Base-by-base conservation (phyloP, 345 rosid species). In the Punica granatum region DNA sequence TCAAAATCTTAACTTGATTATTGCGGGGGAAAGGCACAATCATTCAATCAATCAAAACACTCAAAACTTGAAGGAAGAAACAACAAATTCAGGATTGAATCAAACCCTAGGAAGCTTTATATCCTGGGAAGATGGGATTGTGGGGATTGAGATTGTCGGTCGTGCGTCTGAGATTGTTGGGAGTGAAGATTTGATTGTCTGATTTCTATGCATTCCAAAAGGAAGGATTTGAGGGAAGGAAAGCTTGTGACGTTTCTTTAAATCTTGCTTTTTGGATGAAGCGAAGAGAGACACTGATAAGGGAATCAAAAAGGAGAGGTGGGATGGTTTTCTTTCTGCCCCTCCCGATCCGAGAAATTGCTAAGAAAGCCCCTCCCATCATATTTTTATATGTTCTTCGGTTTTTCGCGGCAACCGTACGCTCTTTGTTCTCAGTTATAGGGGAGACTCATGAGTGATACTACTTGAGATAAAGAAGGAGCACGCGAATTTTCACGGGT, bases 1-100 rank as follows among this genome's bases (percentile, higher is more conserved):
- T 81, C 85, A 61, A 80, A 77, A 80, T 67, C 81, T 54, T 70
- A 68, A 65, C 73, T 60, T 37, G 76, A 32, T 70, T 62, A 37
- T 6, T 74, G 66, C 51, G 68, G 51, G 68, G 70, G 41, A 67
- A 77, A 71, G 71, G 53, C 12, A 63, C 66, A 74, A 75, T 63
- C 77, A 75, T 77, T 37, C 68, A 77, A 75, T 70, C 65, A 70
- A 56, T 4, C 61, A 28, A 56, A 26, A 18, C 14, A 56, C 18
- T 56, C 49, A 8, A 14, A 18, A 30, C 26, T n/a, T 23, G 6
- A 56, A 16, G 81, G 80, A 60, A 78, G 68, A 68, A 23, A 49
- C 28, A 34, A 32, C 16, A 26, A 11, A 37, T 37, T 37, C 6
- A 11, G 33, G 16, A 66, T 18, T 49, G 42, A 34, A 66, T 6